These are phyloP conservation scores for Primulina tabacum DNA, from an alignment of 257 asterid species.

Conservation along the genomic window DNA sequence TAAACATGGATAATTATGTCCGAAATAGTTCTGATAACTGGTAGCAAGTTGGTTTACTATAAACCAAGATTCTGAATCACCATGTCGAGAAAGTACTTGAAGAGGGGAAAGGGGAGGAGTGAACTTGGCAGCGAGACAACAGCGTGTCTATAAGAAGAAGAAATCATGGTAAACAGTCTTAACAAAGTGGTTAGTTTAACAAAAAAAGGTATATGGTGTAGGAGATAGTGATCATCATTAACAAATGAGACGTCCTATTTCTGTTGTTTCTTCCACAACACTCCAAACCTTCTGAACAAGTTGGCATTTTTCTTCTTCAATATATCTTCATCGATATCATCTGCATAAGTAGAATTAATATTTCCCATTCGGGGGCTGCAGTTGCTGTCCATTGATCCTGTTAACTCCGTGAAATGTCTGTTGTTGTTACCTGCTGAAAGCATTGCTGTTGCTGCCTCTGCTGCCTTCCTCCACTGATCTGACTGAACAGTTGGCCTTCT, in stretches of 20 bases:
- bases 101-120: not conserved
- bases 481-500: conserved; percentile 83
- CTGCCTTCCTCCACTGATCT: conserved; percentile 99
- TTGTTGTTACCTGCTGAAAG: conserved; percentile 65
- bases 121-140: no score
- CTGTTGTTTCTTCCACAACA: conserved; percentile 84
- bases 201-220: not conserved
- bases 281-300: conserved; percentile 71
- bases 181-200: not conserved
- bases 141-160: not conserved
- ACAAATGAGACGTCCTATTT: conserved; percentile 29
- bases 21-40: not conserved
- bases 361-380: conserved; percentile 54
- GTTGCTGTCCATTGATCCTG: conserved; percentile 49
- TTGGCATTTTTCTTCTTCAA: conserved; percentile 79
- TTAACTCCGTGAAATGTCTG: not conserved
- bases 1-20: not conserved
- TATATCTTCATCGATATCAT: conserved; percentile 65
- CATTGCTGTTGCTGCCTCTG: conserved; percentile 91
- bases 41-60: not conserved
- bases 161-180: not conserved
- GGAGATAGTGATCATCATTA: not conserved
- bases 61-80: not conserved
- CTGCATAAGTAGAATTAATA: conserved; percentile 55
- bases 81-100: not conserved